Conservation (phyloP, 2,329 filamentous ascomycete species). For the Scleromitrula shiraiana region DNA sequence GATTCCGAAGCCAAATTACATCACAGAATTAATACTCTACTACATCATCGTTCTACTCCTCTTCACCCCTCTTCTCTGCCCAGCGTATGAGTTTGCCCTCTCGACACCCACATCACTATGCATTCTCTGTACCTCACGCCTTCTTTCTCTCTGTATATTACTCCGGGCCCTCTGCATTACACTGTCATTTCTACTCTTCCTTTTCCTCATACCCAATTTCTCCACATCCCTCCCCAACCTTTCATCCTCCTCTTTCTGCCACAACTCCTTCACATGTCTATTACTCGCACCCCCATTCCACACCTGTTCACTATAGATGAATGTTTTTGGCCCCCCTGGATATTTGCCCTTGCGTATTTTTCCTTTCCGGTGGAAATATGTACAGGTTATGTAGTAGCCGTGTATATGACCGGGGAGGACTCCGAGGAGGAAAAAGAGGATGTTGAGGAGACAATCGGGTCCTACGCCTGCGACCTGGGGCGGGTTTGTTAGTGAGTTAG, state of each 20-base stretch:
- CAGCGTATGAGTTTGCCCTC: neutral
- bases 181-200: neutral
- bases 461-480: conserved; percentile 16
- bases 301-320: conserved; percentile 64
- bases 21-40: neutral
- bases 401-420: conserved; percentile 27
- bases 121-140: neutral
- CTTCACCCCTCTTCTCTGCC: neutral
- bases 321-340: conserved; percentile 48
- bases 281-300: conserved; percentile 49
- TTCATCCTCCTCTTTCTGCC: conserved; percentile 10
- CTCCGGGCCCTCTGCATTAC: neutral
- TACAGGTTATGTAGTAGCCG: conserved; percentile 47
- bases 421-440: conserved; percentile 19
- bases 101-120: neutral
- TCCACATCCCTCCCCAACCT: neutral
- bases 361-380: conserved; percentile 68
- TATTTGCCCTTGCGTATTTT: conserved; percentile 46
- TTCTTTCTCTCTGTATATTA: neutral
- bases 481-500: neutral
- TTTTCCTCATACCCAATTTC: neutral
- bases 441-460: conserved; percentile 22
- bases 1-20: neutral
- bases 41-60: neutral
- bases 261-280: conserved; percentile 16